Conservation (phyloP, 768 basidiomycete species). For the Suillus clintonianus region DNA sequence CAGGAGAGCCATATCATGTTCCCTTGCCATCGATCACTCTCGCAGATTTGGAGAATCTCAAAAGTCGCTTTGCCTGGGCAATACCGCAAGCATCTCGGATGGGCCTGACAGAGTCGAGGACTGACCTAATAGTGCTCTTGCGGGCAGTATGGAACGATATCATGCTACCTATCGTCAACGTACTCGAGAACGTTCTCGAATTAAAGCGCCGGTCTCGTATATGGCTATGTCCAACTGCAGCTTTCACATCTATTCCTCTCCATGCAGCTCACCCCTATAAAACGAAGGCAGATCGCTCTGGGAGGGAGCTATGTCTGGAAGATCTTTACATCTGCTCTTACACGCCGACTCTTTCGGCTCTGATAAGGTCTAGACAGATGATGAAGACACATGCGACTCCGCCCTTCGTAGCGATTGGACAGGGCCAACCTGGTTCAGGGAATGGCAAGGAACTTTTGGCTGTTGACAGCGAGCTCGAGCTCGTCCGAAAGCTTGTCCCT, state of each 20-base stretch:
- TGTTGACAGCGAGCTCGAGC: slow-evolving; percentile 8
- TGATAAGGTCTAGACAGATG: slow-evolving; percentile 8
- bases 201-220: background rate
- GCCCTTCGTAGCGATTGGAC: slow-evolving; percentile 5
- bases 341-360: slow-evolving; percentile 8
- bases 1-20: slow-evolving; percentile 5
- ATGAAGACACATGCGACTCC: background rate
- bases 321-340: slow-evolving; percentile 15
- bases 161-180: background rate
- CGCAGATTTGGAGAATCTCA: slow-evolving; percentile 14
- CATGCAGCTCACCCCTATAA: slow-evolving; percentile 31
- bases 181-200: background rate
- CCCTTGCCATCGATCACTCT: slow-evolving; percentile 18
- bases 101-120: slow-evolving; percentile 15
- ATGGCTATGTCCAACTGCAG: slow-evolving; percentile 12
- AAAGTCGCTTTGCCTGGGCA: slow-evolving; percentile 4
- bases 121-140: slow-evolving; percentile 2
- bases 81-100: slow-evolving; percentile 6
- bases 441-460: background rate
- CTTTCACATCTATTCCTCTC: slow-evolving; percentile 10
- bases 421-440: background rate
- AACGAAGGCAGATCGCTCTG: slow-evolving; percentile 1
- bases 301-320: background rate
- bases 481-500: slow-evolving; percentile 21
- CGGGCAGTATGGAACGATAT: slow-evolving; percentile 1